These are phyloP conservation scores for Collybiopsis luxurians DNA, from an alignment of 768 basidiomycete genomes.

Conservation along the genomic window DNA sequence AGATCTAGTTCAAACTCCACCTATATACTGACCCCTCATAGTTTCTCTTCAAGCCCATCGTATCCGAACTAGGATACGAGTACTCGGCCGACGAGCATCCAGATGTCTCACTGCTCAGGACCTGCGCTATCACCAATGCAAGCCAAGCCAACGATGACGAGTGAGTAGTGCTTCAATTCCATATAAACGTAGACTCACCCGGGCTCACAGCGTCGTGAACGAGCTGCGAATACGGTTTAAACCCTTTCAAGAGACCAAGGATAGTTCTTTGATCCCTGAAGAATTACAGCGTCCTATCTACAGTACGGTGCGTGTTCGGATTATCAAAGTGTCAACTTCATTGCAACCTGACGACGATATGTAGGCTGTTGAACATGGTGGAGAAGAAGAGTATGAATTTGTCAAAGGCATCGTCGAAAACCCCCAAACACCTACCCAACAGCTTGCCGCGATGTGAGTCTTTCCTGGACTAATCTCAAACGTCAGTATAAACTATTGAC, in stretches of 20 bases:
- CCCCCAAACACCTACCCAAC: conserved; percentile 69
- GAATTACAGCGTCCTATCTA: conserved; percentile 68
- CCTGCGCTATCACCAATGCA: conserved; percentile 63
- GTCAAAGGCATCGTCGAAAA: conserved; percentile 66
- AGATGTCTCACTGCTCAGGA: conserved; percentile 71
- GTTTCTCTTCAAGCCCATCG: conserved; percentile 72
- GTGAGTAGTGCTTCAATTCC: conserved; percentile 19
- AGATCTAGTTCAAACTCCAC: not conserved
- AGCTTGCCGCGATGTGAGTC: conserved; percentile 66
- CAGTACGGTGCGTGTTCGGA: conserved; percentile 43
- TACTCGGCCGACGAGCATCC: conserved; percentile 62
- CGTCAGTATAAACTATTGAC: too few relatives aligned
- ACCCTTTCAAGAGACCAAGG: conserved; percentile 64
- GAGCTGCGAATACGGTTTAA: conserved; percentile 73
- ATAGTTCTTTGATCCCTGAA: conserved; percentile 74
- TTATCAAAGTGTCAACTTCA: not conserved
- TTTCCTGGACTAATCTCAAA: not conserved
- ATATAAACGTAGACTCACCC: too few relatives aligned
- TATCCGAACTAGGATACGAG: conserved; percentile 76
- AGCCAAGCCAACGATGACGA: conserved; percentile 39
- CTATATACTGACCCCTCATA: conserved; percentile 22
- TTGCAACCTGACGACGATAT: not conserved
- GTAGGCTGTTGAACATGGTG: conserved; percentile 74
- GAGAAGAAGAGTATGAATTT: conserved; percentile 70
- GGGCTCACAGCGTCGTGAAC: conserved; percentile 37